Evolutionary conservation across 2,329 filamentous ascomycete genomes (phyloP), one percentile per base, ranked within the genome.

Genomic region (Talaromyces verruculosus): DNA sequence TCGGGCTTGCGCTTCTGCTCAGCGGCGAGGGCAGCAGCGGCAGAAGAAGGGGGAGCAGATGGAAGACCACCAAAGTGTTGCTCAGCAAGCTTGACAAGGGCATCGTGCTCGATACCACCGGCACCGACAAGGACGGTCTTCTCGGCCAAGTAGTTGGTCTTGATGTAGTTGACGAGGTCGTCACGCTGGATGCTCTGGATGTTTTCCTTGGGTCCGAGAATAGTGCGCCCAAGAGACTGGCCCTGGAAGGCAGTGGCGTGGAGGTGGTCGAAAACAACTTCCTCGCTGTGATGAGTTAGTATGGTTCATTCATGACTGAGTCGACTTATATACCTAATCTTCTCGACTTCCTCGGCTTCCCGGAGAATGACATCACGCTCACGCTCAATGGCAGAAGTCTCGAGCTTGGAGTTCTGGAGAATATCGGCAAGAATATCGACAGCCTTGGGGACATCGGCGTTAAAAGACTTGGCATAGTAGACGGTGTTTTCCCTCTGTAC

Each of bases 401-500:
- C 95, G 79, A 99, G 92, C 86, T 96, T 97, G 72, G 95, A 98
- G 89, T 99, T 96, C 82, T 98, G 95, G 69, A 99, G 91, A 79
- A 99, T 99, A 80, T 99, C 95, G 85, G 95, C 91, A 69, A 99
- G 92, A 77, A 99, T 98, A 82, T 99, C 93, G 81, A 99, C 95
- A 78, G 92, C 92, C 81, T 93, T 91, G 76, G 93, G 93, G 68
- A 98, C 93, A 80, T 99, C 94, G 82, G 91, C 89, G 86, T 99
- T 99, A 87, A 99, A 97, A 71, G 94, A 90, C 85, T 98, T 97
- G 83, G 95, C 95, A 82, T 98, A 99, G 88, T 99, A 99, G 78
- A 99, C 95, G 75, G 95, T 99, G 88, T 97, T 98, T 83, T 99
- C 95, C 81, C 95, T 92, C 93, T 92, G 75, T 70, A 69, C 69